Evolutionary conservation across 495 filamentous ascomycete genomes (phyloP).

Genomic region (Neurospora sp.): DNA sequence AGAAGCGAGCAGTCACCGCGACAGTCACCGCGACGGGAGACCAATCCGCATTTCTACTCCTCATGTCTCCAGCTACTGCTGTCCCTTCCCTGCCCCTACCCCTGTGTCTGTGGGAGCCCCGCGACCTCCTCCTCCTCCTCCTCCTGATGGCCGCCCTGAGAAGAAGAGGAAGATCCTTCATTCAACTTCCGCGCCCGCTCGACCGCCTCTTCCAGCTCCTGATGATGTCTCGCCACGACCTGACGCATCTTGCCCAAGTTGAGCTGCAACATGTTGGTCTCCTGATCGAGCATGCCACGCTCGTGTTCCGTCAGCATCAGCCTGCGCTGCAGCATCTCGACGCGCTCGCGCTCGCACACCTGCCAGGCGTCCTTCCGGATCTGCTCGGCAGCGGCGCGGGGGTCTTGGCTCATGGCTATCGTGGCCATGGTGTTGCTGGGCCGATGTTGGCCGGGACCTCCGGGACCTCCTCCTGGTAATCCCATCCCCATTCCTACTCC

Average conservation of each 20-base stretch:
- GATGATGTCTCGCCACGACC: background rate
- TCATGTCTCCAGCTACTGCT: background rate
- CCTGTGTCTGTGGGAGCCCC: background rate
- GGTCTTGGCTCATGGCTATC: conserved; percentile 7
- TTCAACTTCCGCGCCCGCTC: conserved; percentile 7
- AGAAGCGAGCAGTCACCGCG: background rate
- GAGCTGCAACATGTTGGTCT: conserved; percentile 13
- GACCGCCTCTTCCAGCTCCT: conserved; percentile 6
- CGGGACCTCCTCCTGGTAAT: background rate
- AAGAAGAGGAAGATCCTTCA: background rate
- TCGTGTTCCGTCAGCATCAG: conserved; percentile 16
- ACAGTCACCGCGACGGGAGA: background rate
- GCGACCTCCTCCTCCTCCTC: background rate
- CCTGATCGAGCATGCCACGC: conserved; percentile 14
- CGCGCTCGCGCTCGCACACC: conserved; percentile 15
- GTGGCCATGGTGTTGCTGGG: background rate
- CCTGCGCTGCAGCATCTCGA: conserved; percentile 17
- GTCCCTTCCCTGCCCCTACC: background rate
- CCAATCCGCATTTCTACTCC: background rate
- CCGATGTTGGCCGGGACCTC: background rate
- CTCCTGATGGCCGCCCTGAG: background rate
- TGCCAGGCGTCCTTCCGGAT: conserved; percentile 19
- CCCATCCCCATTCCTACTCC: background rate
- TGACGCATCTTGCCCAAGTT: conserved; percentile 15
- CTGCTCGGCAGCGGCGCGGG: conserved; percentile 13